Percentiles rank a stretch among this genome's conserved stretches.
These are phyloP conservation scores for Penicillium brasilianum DNA, from an alignment of 2,329 filamentous ascomycete genomes.

Conservation along the genomic window DNA sequence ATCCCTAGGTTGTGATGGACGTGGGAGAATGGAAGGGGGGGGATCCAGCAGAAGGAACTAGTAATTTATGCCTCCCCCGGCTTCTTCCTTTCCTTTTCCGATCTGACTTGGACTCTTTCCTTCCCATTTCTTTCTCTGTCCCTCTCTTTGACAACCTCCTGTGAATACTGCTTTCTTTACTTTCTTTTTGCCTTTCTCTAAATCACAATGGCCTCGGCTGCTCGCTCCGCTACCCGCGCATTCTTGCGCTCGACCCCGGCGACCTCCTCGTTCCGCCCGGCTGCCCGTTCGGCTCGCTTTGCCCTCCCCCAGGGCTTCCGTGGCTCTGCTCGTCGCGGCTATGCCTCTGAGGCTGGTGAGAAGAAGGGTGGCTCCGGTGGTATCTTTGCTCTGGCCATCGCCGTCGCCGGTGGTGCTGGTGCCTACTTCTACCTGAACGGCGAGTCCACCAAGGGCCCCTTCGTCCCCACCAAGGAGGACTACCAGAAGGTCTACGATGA, in stretches of 20 bases:
- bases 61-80: conserved; percentile 14
- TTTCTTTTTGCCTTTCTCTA: conserved; percentile 4
- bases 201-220: conserved; percentile 48
- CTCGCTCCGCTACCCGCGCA: conserved; percentile 49
- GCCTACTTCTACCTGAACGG: conserved; percentile 68
- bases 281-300: conserved; percentile 63
- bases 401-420: conserved; percentile 65
- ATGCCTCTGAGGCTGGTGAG: conserved; percentile 70
- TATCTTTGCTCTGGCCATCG: conserved; percentile 64
- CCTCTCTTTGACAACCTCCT: conserved; percentile 5
- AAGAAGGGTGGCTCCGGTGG: conserved; percentile 56
- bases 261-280: conserved; percentile 47
- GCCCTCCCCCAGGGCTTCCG: conserved; percentile 68
- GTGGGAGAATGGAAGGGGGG: not conserved
- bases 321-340: conserved; percentile 75
- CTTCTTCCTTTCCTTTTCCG: conserved; percentile 18
- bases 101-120: conserved; percentile 11
- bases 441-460: conserved; percentile 58
- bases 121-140: conserved; percentile 13
- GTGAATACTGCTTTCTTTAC: conserved; percentile 10
- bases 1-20: not conserved
- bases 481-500: conserved; percentile 96
- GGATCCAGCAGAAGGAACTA: not conserved
- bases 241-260: conserved; percentile 48
- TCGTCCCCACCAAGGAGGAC: conserved; percentile 79